Evolutionary conservation across 164 flowering plant species (phyloP).

Genomic region (Pachysandra terminalis): DNA sequence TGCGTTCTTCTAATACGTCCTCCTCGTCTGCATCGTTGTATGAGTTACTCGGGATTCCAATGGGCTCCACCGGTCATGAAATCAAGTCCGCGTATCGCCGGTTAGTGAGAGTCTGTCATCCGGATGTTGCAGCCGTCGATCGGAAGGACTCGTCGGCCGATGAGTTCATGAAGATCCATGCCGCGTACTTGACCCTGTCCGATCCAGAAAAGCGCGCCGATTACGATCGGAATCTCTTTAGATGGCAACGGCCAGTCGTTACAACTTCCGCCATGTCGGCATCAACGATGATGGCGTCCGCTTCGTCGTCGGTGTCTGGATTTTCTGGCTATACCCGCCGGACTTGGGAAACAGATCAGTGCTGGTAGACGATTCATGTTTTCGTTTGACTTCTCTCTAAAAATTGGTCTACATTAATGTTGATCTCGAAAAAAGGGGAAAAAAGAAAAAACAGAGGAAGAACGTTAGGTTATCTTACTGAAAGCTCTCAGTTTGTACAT

Average conservation of each 20-base stretch:
- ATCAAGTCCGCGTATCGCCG: constrained; percentile 56
- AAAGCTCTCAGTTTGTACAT: too few species aligned
- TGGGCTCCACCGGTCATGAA: constrained; percentile 39
- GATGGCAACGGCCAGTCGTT: constrained; percentile 9
- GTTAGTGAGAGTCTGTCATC: constrained; percentile 49
- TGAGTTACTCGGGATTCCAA: constrained; percentile 43
- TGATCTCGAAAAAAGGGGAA: too few species aligned
- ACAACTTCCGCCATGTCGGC: constrained; percentile 3
- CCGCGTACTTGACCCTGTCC: constrained; percentile 52
- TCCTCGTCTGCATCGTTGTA: constrained; percentile 14
- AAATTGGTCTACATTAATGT: too few species aligned
- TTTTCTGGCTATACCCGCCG: constrained; percentile 19
- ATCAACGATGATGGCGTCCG: not conserved
- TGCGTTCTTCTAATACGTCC: not conserved
- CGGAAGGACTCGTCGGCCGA: constrained; percentile 34
- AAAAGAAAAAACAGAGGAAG: too few species aligned
- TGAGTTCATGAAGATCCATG: constrained; percentile 46
- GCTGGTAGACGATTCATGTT: constrained; percentile 31
- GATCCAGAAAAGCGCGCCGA: constrained; percentile 54
- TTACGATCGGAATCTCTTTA: constrained; percentile 36
- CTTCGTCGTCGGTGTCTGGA: constrained; percentile 4
- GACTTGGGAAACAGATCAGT: constrained; percentile 55
- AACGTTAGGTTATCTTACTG: too few species aligned
- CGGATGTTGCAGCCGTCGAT: constrained; percentile 40
- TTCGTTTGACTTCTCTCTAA: too few species aligned